Conservation (phyloP, 805 yeast genomes). For the Monosporozyma yasuniensis region DNA sequence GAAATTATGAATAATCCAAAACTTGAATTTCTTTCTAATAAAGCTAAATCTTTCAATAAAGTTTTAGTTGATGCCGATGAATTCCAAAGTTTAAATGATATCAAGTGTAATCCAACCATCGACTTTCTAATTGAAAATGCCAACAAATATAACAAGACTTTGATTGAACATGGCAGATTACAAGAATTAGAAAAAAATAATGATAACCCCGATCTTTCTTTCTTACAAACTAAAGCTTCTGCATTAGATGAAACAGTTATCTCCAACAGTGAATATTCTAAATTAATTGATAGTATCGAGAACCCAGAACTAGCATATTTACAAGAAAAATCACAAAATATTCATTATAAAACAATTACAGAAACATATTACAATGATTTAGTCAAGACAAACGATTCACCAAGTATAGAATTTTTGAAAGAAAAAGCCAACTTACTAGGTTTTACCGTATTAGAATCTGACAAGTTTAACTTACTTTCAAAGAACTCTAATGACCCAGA, state of each 20-base stretch:
- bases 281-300: constrained; percentile 6
- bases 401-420: constrained; percentile 5
- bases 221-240: constrained; percentile 8
- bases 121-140: constrained; percentile 1
- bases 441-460: not conserved
- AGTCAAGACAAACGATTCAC: not conserved
- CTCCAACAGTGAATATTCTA: constrained; percentile 8
- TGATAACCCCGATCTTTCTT: constrained; percentile 10
- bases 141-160: not conserved
- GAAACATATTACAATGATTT: not conserved
- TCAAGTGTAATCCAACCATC: not conserved
- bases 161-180: constrained; percentile 6
- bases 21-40: not conserved
- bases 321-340: constrained; percentile 1
- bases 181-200: constrained; percentile 6
- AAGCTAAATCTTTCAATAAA: not conserved
- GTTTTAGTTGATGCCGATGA: not conserved
- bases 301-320: constrained; percentile 15
- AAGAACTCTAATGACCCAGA: not conserved
- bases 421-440: constrained; percentile 6
- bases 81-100: not conserved
- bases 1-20: constrained; percentile 1
- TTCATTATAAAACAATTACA: not conserved
- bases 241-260: constrained; percentile 20
- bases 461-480: constrained; percentile 1